phyloP scores from a whole-genome alignment of 257 asterid species.

The Plantago ovata region DNA sequence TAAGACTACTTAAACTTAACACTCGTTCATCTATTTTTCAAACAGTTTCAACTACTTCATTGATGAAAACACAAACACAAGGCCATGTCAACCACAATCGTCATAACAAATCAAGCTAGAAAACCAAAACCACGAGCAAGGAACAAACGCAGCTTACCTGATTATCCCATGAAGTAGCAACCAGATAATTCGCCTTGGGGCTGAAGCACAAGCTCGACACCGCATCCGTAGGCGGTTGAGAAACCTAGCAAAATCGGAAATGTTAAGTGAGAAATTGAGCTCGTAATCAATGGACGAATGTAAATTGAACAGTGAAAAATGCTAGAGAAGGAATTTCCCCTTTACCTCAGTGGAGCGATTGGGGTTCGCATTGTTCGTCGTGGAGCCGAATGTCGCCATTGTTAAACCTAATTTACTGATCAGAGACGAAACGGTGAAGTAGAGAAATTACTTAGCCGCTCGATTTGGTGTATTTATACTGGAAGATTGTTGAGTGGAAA shows the following conservation, averaged over 20 bases:
- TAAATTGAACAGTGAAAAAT: constrained; percentile 2
- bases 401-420: constrained; percentile 27
- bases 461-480: too few species aligned
- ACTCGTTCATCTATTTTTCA: too few species aligned
- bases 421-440: background rate
- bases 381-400: constrained; percentile 69
- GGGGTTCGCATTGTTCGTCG: constrained; percentile 53
- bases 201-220: constrained; percentile 84
- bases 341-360: constrained; percentile 81
- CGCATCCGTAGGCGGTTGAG: constrained; percentile 78
- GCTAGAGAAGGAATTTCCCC: background rate
- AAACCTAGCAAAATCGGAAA: constrained; percentile 37
- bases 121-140: too few species aligned
- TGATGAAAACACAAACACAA: too few species aligned
- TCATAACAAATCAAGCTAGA: too few species aligned
- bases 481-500: too few species aligned
- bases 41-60: too few species aligned
- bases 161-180: constrained; percentile 95
- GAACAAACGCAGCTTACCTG: constrained; percentile 46
- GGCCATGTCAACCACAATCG: too few species aligned
- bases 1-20: too few species aligned
- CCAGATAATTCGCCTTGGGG: constrained; percentile 74
- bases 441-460: too few species aligned
- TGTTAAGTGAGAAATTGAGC: background rate
- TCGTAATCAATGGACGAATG: too few species aligned